A percentile compares a stretch with the other conserved stretches of the same genome.
Evolutionary conservation across 2,329 filamentous ascomycete genomes (phyloP).

Genomic region (Chaetomium globosum): DNA sequence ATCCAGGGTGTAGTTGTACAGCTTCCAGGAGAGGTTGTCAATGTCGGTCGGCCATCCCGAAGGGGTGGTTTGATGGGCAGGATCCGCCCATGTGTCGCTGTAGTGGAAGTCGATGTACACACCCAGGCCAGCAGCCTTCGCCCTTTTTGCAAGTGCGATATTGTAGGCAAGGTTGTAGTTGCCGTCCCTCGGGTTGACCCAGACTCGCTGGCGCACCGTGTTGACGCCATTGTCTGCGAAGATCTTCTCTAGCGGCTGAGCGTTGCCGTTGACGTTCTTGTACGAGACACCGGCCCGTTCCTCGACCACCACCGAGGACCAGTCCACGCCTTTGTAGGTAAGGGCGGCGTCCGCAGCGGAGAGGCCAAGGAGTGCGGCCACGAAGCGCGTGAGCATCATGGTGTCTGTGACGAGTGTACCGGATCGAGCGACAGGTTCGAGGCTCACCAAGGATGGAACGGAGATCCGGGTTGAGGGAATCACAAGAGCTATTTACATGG

Average conservation of each 20-base stretch:
- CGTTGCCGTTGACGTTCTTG: slow-evolving; percentile 57
- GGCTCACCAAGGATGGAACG: no score
- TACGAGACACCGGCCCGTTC: slow-evolving; percentile 64
- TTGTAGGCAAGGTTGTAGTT: slow-evolving; percentile 73
- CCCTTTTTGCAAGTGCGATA: slow-evolving; percentile 65
- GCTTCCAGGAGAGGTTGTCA: slow-evolving; percentile 59
- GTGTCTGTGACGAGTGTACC: neutral
- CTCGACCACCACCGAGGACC: slow-evolving; percentile 67
- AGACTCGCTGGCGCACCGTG: slow-evolving; percentile 69
- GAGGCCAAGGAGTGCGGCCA: slow-evolving; percentile 29
- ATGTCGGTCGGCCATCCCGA: slow-evolving; percentile 65
- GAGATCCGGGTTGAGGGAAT: neutral
- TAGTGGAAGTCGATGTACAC: slow-evolving; percentile 49
- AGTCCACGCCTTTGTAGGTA: slow-evolving; percentile 68
- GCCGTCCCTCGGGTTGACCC: slow-evolving; percentile 68
- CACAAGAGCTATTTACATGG: neutral
- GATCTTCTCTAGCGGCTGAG: slow-evolving; percentile 63
- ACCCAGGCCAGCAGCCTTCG: slow-evolving; percentile 62
- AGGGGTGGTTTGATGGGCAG: slow-evolving; percentile 63
- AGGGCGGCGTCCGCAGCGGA: slow-evolving; percentile 45
- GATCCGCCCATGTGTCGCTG: slow-evolving; percentile 61
- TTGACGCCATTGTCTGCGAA: slow-evolving; percentile 65
- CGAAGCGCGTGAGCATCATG: slow-evolving; percentile 30
- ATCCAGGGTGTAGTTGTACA: slow-evolving; percentile 70
- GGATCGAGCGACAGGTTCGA: neutral